These are phyloP conservation scores for Heliosperma pusillum DNA, from an alignment of 148 eudicot species.

Conservation along the genomic window DNA sequence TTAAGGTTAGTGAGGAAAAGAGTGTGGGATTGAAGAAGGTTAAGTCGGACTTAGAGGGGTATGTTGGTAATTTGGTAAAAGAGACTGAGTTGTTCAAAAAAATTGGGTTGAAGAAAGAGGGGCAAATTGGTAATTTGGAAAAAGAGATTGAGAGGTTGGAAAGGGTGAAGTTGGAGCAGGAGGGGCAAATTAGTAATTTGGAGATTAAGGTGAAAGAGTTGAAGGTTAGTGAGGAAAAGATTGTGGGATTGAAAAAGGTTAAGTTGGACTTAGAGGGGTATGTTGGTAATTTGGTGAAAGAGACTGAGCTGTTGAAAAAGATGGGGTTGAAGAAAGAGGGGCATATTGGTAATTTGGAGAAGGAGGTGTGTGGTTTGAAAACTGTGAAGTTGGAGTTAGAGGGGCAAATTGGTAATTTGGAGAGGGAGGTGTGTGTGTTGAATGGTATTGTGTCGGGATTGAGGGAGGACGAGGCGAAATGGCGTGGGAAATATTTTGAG, in stretches of 20 bases:
- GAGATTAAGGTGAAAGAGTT: too few species aligned
- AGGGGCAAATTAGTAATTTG: slow-evolving; percentile 31
- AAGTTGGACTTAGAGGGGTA: slow-evolving; percentile 18
- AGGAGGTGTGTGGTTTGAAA: slow-evolving; percentile 19
- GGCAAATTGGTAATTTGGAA: slow-evolving; percentile 9
- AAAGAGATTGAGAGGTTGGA: slow-evolving; percentile 22
- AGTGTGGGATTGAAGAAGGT: slow-evolving; percentile 29
- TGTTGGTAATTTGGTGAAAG: slow-evolving; percentile 38
- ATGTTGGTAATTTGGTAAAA: slow-evolving; percentile 36
- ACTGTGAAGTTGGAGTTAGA: slow-evolving; percentile 26
- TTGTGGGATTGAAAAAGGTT: slow-evolving; percentile 14
- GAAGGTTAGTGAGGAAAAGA: slow-evolving; percentile 19
- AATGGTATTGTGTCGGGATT: slow-evolving; percentile 30
- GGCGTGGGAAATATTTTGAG: slow-evolving; percentile 25
- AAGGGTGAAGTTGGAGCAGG: slow-evolving; percentile 27
- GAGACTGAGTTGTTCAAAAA: slow-evolving; percentile 23
- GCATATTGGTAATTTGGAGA: slow-evolving; percentile 15
- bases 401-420: slow-evolving; percentile 35
- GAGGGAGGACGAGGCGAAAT: slow-evolving; percentile 35
- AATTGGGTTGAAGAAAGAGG: neutral
- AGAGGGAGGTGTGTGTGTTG: slow-evolving; percentile 26
- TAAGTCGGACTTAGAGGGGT: slow-evolving; percentile 21
- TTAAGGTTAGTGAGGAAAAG: slow-evolving; percentile 30
- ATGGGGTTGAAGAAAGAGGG: neutral
- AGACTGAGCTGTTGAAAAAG: slow-evolving; percentile 23